A percentile compares a stretch with the other conserved stretches of the same genome.
These are phyloP conservation scores for Artemisia tridentata DNA, from an alignment of 129 eudicot species.

Conservation along the genomic window DNA sequence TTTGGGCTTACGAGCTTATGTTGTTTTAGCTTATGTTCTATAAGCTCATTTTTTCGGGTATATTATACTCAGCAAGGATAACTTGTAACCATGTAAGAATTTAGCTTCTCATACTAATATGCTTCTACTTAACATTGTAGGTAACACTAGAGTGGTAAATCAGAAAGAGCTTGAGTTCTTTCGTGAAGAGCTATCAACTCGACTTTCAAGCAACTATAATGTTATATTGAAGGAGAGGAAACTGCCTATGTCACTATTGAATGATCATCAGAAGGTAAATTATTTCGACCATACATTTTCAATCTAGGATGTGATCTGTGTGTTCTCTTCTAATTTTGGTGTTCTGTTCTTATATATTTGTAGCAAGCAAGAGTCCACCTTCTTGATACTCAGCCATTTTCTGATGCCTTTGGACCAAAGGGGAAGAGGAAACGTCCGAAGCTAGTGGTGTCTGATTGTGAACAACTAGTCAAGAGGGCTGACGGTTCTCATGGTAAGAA, in stretches of 20 bases:
- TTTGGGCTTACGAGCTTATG: no score
- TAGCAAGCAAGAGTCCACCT: constrained; percentile 95
- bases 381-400: constrained; percentile 86
- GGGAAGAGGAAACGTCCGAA: constrained; percentile 87
- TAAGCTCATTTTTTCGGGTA: no score
- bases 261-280: constrained; percentile 87
- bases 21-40: no score
- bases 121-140: constrained; percentile 33
- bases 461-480: constrained; percentile 71
- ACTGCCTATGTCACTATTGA: constrained; percentile 85
- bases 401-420: constrained; percentile 94
- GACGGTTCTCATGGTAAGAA: constrained; percentile 74
- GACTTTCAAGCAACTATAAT: constrained; percentile 64
- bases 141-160: constrained; percentile 68
- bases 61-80: neutral
- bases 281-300: neutral
- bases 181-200: constrained; percentile 70
- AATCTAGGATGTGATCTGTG: neutral
- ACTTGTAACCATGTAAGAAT: neutral
- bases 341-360: constrained; percentile 19
- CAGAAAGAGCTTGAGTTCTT: constrained; percentile 85
- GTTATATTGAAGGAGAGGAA: constrained; percentile 82
- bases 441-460: constrained; percentile 70
- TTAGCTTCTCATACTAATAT: neutral
- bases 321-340: constrained; percentile 12